phyloP scores from a whole-genome alignment of 805 yeast genomes.

The Saturnispora silvae region DNA sequence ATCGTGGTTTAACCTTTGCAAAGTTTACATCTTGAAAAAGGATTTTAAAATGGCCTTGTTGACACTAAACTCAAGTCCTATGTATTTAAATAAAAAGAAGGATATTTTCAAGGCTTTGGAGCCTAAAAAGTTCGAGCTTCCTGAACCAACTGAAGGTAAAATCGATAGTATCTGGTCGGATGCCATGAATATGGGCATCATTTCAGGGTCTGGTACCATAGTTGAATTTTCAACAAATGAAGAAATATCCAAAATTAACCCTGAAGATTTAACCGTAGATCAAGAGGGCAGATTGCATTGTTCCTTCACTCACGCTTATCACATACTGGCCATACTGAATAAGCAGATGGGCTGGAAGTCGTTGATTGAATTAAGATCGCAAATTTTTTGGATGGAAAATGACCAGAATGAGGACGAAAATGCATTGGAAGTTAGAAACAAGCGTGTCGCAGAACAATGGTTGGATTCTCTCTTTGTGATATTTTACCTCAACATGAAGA shows the following conservation, averaged over 20 bases:
- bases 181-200: slow-evolving; percentile 23
- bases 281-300: slow-evolving; percentile 42
- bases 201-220: slow-evolving; percentile 26
- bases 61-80: slow-evolving; percentile 67
- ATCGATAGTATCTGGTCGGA: slow-evolving; percentile 39
- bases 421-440: slow-evolving; percentile 17
- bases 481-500: slow-evolving; percentile 60
- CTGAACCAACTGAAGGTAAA: slow-evolving; percentile 45
- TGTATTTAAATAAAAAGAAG: slow-evolving; percentile 38
- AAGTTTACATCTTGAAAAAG: slow-evolving; percentile 44
- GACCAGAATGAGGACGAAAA: slow-evolving; percentile 31
- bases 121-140: slow-evolving; percentile 35
- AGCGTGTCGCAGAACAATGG: slow-evolving; percentile 66
- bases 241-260: slow-evolving; percentile 36
- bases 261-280: slow-evolving; percentile 35
- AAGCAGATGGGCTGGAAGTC: slow-evolving; percentile 76
- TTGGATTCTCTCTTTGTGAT: slow-evolving; percentile 57
- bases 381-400: slow-evolving; percentile 72
- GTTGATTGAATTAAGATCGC: slow-evolving; percentile 52
- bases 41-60: slow-evolving; percentile 52
- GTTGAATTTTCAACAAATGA: slow-evolving; percentile 23
- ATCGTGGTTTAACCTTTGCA: slow-evolving; percentile 58
- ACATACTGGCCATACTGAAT: slow-evolving; percentile 57
- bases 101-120: slow-evolving; percentile 36
- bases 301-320: slow-evolving; percentile 53